Base-by-base conservation (phyloP, 2,329 filamentous ascomycete species). In the Aureobasidium uvarum region DNA sequence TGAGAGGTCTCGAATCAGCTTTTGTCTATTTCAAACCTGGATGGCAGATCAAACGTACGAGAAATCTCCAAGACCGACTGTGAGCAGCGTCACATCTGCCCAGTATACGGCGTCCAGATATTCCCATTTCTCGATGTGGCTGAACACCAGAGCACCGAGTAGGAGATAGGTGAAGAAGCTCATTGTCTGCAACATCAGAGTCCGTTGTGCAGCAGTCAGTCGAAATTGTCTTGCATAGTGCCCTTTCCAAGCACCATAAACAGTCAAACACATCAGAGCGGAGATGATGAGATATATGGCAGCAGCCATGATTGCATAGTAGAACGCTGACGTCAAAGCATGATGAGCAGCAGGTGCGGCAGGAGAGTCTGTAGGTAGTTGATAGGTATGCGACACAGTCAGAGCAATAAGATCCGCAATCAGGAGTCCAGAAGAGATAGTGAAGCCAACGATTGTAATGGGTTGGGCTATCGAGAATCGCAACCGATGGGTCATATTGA, bases 371-470 rank as follows among this genome's bases (percentile, higher is more conserved):
- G 74, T 66, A 16, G 74, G 74, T 11, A 81, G 73, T 18, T 76
- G 77, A 65, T 83, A 81, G 13, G 77, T 68, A 2, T 75, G 73
- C 8, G 79, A 77, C 0, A 79, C 79, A 13, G 82, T 79, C 50
- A 77, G 56, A 6, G 81, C 78, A 18, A 77, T 73, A 3, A 85
- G 78, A 11, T 86, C 78, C 4, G 77, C 78, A 33, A 86, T 81
- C 36, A 87, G 77, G 1, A 87, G 76, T 5, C 82, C 67, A 0
- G 83, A 83, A 14, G 84, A 79, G 2, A 84, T 69, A 54, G 83
- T 81, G 76, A 84, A 87, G n/a, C 84, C 84, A n/a, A 81, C 70
- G 39, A 87, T 85, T 0, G 84, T 86, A 50, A 86, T 83, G 1
- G 85, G 82, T 69, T 86, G 85, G 0, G 84, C 84, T 31, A 85